phyloP scores from a whole-genome alignment of 129 eudicot species.

The Pseudognaphalium luteoalbum region DNA sequence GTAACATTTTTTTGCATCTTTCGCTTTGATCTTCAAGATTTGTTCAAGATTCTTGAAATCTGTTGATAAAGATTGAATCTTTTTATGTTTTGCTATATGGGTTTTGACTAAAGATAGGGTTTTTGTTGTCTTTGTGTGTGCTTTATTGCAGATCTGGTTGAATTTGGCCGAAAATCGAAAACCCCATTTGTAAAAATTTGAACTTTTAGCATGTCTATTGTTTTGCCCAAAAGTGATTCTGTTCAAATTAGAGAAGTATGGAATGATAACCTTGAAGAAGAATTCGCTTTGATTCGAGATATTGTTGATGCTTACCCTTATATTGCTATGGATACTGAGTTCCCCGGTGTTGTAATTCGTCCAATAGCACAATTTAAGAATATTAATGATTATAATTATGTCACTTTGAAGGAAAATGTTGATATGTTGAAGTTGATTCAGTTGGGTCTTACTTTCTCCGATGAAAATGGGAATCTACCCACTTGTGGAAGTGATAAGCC shows the following conservation, averaged over 20 bases:
- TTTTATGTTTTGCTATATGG: constrained; percentile 11
- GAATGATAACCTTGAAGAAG: constrained; percentile 64
- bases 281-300: constrained; percentile 58
- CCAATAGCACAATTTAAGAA: constrained; percentile 63
- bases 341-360: constrained; percentile 70
- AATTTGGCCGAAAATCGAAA: constrained; percentile 19
- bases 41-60: constrained; percentile 12
- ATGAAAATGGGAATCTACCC: constrained; percentile 61
- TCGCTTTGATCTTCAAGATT: constrained; percentile 16
- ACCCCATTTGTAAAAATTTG: constrained; percentile 31
- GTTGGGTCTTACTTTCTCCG: constrained; percentile 68
- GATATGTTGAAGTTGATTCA: constrained; percentile 80
- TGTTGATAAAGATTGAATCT: constrained; percentile 11
- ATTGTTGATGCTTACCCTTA: constrained; percentile 59
- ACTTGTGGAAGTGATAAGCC: constrained; percentile 60
- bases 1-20: constrained; percentile 33
- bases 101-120: constrained; percentile 13
- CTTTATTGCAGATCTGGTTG: constrained; percentile 54
- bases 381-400: constrained; percentile 63
- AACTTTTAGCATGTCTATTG: constrained; percentile 42
- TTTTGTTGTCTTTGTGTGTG: constrained; percentile 23
- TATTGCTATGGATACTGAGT: constrained; percentile 79
- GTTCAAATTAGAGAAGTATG: constrained; percentile 64
- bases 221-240: constrained; percentile 43
- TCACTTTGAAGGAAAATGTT: constrained; percentile 72